phyloP scores from a whole-genome alignment of 2,329 filamentous ascomycete species.

The Capronia epimyces region DNA sequence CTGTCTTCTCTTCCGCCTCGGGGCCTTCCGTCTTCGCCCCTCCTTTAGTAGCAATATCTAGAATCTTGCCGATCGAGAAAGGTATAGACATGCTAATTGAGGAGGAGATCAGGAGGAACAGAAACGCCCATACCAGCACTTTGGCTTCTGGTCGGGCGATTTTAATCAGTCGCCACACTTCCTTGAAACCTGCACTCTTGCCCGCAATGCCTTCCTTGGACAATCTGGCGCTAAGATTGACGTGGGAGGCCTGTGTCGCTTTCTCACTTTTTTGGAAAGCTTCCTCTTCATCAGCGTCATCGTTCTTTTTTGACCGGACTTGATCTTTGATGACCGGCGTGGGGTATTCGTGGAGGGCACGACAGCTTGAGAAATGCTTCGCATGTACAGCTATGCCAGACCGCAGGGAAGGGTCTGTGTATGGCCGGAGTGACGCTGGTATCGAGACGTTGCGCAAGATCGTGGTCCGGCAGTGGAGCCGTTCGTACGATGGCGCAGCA shows the following conservation, averaged over 20 bases:
- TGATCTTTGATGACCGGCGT: slow-evolving; percentile 25
- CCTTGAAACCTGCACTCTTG: slow-evolving; percentile 58
- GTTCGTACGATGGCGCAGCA: not conserved
- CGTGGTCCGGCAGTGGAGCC: not conserved
- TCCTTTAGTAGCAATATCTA: slow-evolving; percentile 80
- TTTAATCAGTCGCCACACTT: slow-evolving; percentile 81
- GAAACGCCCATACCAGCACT: slow-evolving; percentile 71
- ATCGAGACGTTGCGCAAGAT: not conserved
- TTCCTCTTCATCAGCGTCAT: slow-evolving; percentile 45
- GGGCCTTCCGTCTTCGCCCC: slow-evolving; percentile 38
- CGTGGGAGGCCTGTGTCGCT: slow-evolving; percentile 76
- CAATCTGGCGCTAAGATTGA: slow-evolving; percentile 82
- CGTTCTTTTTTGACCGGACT: slow-evolving; percentile 39
- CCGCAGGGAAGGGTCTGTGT: not conserved
- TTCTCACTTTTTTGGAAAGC: slow-evolving; percentile 71
- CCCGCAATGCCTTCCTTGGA: slow-evolving; percentile 66
- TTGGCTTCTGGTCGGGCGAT: slow-evolving; percentile 81
- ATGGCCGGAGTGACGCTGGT: not conserved
- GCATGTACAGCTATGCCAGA: slow-evolving; percentile 14
- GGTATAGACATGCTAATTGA: slow-evolving; percentile 93
- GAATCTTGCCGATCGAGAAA: slow-evolving; percentile 90
- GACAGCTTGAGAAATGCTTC: slow-evolving; percentile 18
- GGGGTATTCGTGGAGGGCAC: slow-evolving; percentile 18
- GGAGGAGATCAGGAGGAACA: slow-evolving; percentile 82
- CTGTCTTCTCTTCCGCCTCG: slow-evolving; percentile 48